Base-by-base conservation (phyloP, 805 yeast genomes). In the Suhomyces emberorum region DNA sequence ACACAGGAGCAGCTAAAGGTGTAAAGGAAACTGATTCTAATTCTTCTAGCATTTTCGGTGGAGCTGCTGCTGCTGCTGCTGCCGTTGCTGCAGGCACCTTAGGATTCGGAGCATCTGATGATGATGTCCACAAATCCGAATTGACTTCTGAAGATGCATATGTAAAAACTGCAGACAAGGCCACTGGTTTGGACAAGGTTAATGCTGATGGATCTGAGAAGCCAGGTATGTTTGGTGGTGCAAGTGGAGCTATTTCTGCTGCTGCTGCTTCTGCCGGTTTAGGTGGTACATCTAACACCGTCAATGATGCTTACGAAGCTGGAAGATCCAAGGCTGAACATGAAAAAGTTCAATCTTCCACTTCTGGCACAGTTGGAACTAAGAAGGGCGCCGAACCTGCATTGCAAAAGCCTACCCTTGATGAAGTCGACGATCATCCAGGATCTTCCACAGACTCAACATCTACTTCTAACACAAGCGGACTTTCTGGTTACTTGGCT, bases 201-300 rank as follows among this genome's bases (percentile, higher is more conserved):
- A 24, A 26, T 17, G 31, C 28, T 14, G 37, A 31, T 18, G 45
- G 40, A 4, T 15, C 44, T 8, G 10, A 22, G 4, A 33, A 37
- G 16, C 47, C 44, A 10, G 49, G 46, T 16, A 12, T 34, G n/a
- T 39, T 47, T 11, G 53, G 41, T n/a, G 52, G 51, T 12, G 48
- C 46, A 20, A 34, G 27, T 9, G 48, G 42, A 17, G 42, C 48
- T 12, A 20, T 38, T 15, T 34, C 35, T 5, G 40, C 35, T 4
- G 33, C 40, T 22, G 51, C 43, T 15, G 44, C 46, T 16, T 38
- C 23, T 15, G 32, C 46, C 11, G 40, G 32, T 5, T 25, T 27
- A 9, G 36, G 30, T 5, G 20, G 30, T 14, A 7, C 23, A 7
- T 23, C 26, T 7, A 14, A 23, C 12, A 11, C 26, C 5, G 30